Evolutionary conservation across 495 filamentous ascomycete species (phyloP).

Genomic region (Cercophora newfieldiana): DNA sequence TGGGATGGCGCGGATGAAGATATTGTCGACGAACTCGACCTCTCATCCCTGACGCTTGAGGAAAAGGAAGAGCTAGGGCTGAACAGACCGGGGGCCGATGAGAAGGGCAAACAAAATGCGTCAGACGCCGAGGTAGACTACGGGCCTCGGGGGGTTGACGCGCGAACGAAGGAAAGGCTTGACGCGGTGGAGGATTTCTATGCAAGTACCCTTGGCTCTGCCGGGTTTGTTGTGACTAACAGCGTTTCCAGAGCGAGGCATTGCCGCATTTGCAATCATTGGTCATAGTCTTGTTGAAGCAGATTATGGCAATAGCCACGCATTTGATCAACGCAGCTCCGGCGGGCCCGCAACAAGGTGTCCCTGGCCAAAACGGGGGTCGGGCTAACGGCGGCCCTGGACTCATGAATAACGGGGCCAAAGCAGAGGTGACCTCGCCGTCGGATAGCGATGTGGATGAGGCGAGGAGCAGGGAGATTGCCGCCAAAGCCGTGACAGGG

Average conservation of each 20-base stretch:
- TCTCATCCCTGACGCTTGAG: constrained; percentile 51
- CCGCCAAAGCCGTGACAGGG: constrained; percentile 84
- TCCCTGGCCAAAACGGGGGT: constrained; percentile 29
- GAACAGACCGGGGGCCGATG: constrained; percentile 31
- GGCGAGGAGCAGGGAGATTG: constrained; percentile 78
- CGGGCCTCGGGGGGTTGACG: constrained; percentile 52
- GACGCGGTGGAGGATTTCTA: constrained; percentile 81
- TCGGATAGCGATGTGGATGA: constrained; percentile 74
- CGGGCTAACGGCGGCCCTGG: constrained; percentile 39
- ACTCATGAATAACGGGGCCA: constrained; percentile 33
- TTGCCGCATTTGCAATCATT: constrained; percentile 87
- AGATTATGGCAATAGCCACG: constrained; percentile 78
- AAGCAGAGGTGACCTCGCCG: constrained; percentile 43
- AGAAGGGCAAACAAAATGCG: constrained; percentile 30
- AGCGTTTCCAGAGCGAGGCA: constrained; percentile 60
- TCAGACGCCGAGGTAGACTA: constrained; percentile 45
- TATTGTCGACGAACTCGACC: constrained; percentile 50
- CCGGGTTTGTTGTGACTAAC: constrained; percentile 25
- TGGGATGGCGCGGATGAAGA: constrained; percentile 64
- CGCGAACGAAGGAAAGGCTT: constrained; percentile 62
- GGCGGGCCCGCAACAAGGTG: constrained; percentile 36
- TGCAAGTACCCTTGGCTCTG: constrained; percentile 51
- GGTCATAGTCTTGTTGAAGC: constrained; percentile 90
- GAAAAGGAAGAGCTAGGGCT: constrained; percentile 45
- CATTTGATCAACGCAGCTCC: constrained; percentile 46